Percentiles rank a stretch among this genome's conserved stretches.
These are phyloP conservation scores for Blepharisma japonicum DNA, from an alignment of 73 alveolate species.

Conservation along the genomic window DNA sequence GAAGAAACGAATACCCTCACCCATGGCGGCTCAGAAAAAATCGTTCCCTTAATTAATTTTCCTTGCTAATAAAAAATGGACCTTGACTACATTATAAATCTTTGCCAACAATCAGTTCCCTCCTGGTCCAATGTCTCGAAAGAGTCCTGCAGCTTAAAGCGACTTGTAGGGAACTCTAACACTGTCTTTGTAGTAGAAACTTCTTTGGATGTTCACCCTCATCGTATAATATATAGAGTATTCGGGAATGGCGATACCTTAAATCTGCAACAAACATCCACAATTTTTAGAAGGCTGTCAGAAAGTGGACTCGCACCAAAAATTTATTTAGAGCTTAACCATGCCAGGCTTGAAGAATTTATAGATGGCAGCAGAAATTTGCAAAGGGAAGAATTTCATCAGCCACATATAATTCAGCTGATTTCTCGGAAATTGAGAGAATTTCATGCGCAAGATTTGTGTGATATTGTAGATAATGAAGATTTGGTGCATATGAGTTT, in stretches of 20 bases:
- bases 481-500: background rate
- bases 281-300: background rate
- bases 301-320: background rate
- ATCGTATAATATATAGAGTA: background rate
- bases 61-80: background rate
- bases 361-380: conserved; percentile 16
- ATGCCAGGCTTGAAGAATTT: background rate
- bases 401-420: background rate
- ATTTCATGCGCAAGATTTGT: background rate
- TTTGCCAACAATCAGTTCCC: background rate
- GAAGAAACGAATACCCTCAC: no score
- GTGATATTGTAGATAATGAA: background rate
- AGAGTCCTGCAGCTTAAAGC: background rate
- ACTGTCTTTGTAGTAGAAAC: background rate
- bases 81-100: background rate
- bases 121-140: background rate
- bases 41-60: no score
- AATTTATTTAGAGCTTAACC: background rate
- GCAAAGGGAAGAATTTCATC: background rate
- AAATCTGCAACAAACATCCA: background rate
- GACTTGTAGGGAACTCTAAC: conserved; percentile 20
- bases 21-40: no score
- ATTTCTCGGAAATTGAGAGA: conserved; percentile 5
- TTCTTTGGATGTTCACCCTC: background rate
- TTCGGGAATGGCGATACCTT: conserved; percentile 6